Evolutionary conservation across 176 grass and related monocot genomes (phyloP), one percentile per base, ranked within the genome.

Genomic region (Carex kokanica): DNA sequence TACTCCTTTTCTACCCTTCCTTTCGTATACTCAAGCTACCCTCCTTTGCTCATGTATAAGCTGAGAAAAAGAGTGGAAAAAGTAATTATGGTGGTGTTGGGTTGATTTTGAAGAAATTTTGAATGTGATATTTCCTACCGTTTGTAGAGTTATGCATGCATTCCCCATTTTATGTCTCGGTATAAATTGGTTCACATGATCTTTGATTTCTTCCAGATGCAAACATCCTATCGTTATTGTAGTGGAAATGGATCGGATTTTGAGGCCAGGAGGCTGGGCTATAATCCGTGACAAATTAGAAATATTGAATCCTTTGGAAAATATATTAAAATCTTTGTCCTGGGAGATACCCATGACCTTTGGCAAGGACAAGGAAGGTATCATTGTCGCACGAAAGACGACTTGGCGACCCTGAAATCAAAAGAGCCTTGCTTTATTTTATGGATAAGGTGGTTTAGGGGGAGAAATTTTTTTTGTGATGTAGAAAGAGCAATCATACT

Each of bases 341-440:
- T 99, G 96, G 96, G 93, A 99, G 75, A 95, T 95, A 23, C 86
- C 87, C 68, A 95, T 95, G 93, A 93, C 69, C 61, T 99, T 83
- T 83, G 86, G 93, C 60, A 90, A 93, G 83, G 89, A 93, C 40
- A 95, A 91, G 83, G 96, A 95, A 71, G 96, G 93, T 27, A 88
- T 95, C 17, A 85, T 99, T 60, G 89, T 87, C 52, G 89, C 88
- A 57, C 92, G 88, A 88, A 99, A 99, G 84, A 93, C 92, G 64
- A 87, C 78, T 51, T 95, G 91, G 92, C 75, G 86, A 84, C 92
- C 96, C 68, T 95, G 84, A 94, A 84, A 52, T 85, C 10, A 89
- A 69, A 31, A 59, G 9, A 20, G 23, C 27, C 11, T 75, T 43
- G 27, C 34, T 60, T 53, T 20, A 61, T 29, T 66, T 60, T 18